Percentiles rank a stretch among this genome's conserved stretches.
phyloP scores from a whole-genome alignment of 176 grass and related monocot species.

The Thalia dealbata region DNA sequence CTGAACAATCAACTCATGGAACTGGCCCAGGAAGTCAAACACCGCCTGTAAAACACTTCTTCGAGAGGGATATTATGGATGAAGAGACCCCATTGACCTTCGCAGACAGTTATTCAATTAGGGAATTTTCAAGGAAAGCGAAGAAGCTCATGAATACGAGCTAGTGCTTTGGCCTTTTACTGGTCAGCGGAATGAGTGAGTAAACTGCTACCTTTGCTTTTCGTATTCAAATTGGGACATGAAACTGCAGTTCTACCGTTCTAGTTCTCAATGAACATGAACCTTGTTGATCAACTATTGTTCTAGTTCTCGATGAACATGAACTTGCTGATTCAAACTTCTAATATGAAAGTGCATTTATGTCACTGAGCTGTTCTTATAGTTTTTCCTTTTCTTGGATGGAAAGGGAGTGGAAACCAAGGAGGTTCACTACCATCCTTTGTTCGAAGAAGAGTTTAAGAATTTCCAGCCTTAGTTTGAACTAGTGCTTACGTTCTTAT shows the following conservation, averaged over 20 bases:
- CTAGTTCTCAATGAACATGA: background rate
- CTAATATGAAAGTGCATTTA: background rate
- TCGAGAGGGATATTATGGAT: slow-evolving; percentile 56
- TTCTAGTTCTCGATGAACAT: background rate
- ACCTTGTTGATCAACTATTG: no score
- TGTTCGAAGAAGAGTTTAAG: no score
- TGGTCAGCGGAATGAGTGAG: background rate
- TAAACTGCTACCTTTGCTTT: background rate
- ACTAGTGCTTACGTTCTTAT: no score
- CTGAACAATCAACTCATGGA: slow-evolving; percentile 13
- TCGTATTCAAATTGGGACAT: background rate
- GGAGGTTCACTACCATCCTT: no score
- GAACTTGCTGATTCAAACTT: background rate
- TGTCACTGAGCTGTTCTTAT: no score
- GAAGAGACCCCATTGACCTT: slow-evolving; percentile 90
- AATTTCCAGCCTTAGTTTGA: no score
- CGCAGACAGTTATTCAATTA: slow-evolving; percentile 50
- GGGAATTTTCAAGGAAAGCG: slow-evolving; percentile 74
- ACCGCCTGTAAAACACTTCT: slow-evolving; percentile 48
- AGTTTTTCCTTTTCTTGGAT: no score
- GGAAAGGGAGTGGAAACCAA: no score
- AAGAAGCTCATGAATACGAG: slow-evolving; percentile 35
- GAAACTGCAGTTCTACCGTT: background rate
- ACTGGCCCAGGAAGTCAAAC: slow-evolving; percentile 11
- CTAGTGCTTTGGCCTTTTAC: background rate